A percentile compares a stretch with the other conserved stretches of the same genome.
These are phyloP conservation scores for Quillaja saponaria DNA, from an alignment of 306 rosid species.

Conservation along the genomic window DNA sequence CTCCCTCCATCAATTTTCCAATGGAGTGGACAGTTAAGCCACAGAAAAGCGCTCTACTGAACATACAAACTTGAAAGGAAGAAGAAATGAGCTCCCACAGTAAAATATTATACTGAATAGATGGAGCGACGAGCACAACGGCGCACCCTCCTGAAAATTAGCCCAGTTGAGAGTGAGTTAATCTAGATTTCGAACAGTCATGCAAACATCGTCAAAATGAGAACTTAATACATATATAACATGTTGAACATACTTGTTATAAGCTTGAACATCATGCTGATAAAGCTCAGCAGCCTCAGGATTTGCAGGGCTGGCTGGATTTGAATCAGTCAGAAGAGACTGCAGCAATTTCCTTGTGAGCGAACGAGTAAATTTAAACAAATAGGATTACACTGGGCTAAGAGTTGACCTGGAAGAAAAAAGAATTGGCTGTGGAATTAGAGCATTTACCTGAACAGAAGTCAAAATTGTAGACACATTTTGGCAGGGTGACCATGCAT, in stretches of 20 bases:
- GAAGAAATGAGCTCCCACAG: too few relatives aligned
- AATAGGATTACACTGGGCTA: too few relatives aligned
- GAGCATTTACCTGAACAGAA: slow-evolving; percentile 33
- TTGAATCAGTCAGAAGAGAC: slow-evolving; percentile 40
- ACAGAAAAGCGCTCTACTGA: slow-evolving; percentile 1
- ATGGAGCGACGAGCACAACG: slow-evolving; percentile 33
- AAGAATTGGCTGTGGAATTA: neutral
- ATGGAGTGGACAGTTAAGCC: neutral
- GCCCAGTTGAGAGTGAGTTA: neutral
- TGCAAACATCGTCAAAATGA: neutral
- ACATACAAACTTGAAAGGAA: too few relatives aligned
- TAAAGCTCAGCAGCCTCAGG: slow-evolving; percentile 35
- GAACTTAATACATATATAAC: neutral
- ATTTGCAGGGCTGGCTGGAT: slow-evolving; percentile 40
- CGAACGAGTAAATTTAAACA: neutral
- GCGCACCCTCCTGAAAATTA: slow-evolving; percentile 38
- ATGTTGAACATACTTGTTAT: slow-evolving; percentile 39
- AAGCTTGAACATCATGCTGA: slow-evolving; percentile 35
- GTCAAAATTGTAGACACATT: slow-evolving; percentile 36
- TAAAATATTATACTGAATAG: slow-evolving; percentile 26
- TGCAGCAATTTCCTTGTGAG: slow-evolving; percentile 17
- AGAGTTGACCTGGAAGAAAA: too few relatives aligned
- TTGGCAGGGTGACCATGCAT: slow-evolving; percentile 44
- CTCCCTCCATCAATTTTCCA: slow-evolving; percentile 68
- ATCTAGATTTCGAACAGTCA: neutral